Evolutionary conservation across 352 stramenopile genomes (phyloP).

Genomic region (Pythium plurisporium): DNA sequence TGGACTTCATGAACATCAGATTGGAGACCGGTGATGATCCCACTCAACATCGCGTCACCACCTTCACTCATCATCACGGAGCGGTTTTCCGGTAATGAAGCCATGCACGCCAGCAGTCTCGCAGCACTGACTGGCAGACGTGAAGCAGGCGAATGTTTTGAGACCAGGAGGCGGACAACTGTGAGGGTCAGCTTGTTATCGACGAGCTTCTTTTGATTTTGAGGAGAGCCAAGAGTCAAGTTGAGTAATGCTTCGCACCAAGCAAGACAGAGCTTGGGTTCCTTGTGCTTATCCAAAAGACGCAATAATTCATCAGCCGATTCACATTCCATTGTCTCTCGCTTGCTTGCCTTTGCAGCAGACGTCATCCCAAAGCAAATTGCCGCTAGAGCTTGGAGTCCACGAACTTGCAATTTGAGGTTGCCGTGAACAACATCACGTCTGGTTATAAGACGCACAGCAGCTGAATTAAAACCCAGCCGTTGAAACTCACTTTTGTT

Average conservation of each 20-base stretch:
- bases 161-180: constrained; percentile 31
- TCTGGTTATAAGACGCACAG: constrained; percentile 21
- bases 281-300: constrained; percentile 18
- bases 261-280: constrained; percentile 32
- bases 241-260: constrained; percentile 51
- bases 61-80: constrained; percentile 37
- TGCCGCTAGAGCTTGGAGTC: constrained; percentile 43
- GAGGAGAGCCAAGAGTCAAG: constrained; percentile 29
- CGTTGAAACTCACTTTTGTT: constrained; percentile 52
- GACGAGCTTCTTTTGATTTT: constrained; percentile 44
- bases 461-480: constrained; percentile 36
- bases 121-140: constrained; percentile 29
- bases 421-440: neutral
- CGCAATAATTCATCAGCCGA: constrained; percentile 32
- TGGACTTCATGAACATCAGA: constrained; percentile 55
- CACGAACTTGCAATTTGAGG: constrained; percentile 41
- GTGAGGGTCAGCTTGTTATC: constrained; percentile 26
- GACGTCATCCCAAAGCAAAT: constrained; percentile 32
- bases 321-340: constrained; percentile 54
- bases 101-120: constrained; percentile 45
- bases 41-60: constrained; percentile 29
- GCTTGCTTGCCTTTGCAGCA: constrained; percentile 42
- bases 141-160: constrained; percentile 1
- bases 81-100: constrained; percentile 44
- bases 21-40: constrained; percentile 38